Base-by-base conservation (phyloP, 2,329 filamentous ascomycete genomes). In the Periconia digitata region DNA sequence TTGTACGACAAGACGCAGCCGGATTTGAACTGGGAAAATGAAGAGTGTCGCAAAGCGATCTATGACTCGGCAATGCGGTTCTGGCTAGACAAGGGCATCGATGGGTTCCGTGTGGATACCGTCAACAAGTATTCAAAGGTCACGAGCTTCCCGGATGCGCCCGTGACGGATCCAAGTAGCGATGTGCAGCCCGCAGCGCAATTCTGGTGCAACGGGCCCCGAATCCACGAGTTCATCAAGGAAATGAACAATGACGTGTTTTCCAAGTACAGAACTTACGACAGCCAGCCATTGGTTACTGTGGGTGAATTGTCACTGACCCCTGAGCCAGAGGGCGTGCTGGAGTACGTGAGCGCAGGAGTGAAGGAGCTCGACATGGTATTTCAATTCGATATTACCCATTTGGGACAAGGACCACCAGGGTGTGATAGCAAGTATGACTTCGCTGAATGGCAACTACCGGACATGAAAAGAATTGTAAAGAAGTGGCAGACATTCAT, bases 251-350 rank as follows among this genome's bases (percentile, higher is more conserved):
- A 72, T 27, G 73, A 75, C 17, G 75, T 84, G 0, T 67, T 85
- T 1, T 74, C 75, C 40, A 75, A 82, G 45, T 84, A 84, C 54
- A 76, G 79, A 56, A 77, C 81, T 2, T 67, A 60, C 35, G 64
- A 68, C 43, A 47, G 47, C 6, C 53, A 60, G 10, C 50, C 55
- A 0, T 46, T 68, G 0, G 80, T 84, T 49, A 82, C 81, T 8
- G 81, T 84, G 0, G 82, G 82, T 18, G 82, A 84, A 59, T 81
- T 84, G 72, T 80, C 80, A 0, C 70, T 74, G 29, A 73, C 75
- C 17, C 62, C 68, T 0, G 67, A 75, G 37, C 65, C 72, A 12
- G 61, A 70, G 5, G 72, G 74, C 41, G 74, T 77, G 8, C 56
- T 77, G 17, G 68, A 66, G 22, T 72, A 73, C 29, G 73, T 78